Evolutionary conservation across 192 early-diverging fungal genomes (phyloP), one percentile per base, ranked within the genome.

Genomic region (Obelidium mucronatum): DNA sequence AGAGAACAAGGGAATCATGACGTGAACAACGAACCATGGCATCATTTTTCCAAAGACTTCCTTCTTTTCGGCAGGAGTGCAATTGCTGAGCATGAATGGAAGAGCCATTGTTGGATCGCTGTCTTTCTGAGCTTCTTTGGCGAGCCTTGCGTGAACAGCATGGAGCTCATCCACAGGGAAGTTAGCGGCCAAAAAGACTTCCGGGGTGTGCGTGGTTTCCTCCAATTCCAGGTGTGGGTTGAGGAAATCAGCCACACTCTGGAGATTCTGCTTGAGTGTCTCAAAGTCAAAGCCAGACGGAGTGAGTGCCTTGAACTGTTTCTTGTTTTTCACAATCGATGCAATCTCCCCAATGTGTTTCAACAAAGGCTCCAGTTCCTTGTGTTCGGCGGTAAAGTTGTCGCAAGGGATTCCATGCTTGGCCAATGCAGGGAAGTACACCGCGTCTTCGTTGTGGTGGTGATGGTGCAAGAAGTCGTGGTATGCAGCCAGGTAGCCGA

Each of bases 381-480:
- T 51, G 30, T 67, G 66, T 19, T 67, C 66, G 5, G 13, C 40
- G 30, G 66, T 35, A 24, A 67, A 44, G 44, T 11, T 13, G 30
- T 67, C 66, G 11, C 36, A 40, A n/a, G 13, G 6, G 26, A 67
- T 42, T 19, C 66, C 42, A 17, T 51, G 26, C 42, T 42, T 51
- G 19, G 8, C 15, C 22, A 67, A 44, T 17, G 51, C 40, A 2
- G 66, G 66, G 30, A 67, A 67, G 66, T 67, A 67, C 22, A 67
- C 8, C 5, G 6, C 42, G 42, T 67, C 66, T 51, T 67, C 66
- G 42, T 67, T 42, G 2, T 42, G 11, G 66, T 67, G 66, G 42
- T 67, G 66, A 30, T 52, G 40, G 66, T 67, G 66, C 26, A 67
- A 44, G 40, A 51, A 35, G 22, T 19, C 15, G 8, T 30, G 26